Base-by-base conservation (phyloP, 202 grass and related monocot species). In the Zoysia matrella region DNA sequence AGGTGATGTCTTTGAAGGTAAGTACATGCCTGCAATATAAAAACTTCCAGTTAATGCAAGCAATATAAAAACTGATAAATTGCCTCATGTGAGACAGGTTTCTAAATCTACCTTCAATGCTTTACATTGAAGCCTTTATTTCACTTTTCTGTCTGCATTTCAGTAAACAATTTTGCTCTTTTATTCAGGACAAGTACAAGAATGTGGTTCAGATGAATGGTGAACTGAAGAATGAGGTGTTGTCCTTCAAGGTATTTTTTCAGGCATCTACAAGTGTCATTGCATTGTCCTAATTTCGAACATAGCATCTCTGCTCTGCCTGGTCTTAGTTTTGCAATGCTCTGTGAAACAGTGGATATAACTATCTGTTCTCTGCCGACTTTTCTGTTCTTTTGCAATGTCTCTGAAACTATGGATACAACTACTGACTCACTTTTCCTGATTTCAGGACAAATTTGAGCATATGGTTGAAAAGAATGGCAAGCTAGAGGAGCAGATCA, bases 131-230 rank as follows among this genome's bases (percentile, higher is more conserved):
- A 58, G 44, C 52, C 55, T 41, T 60, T 45, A 30, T 65, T 50
- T 47, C 48, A 16, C 11, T 68, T 74, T 73, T 8, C 30, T 77
- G 72, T n/a, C 46, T 84, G 75, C 9, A 74, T 48, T 67, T 69
- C 49, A 46, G 63, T 36, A 69, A 78, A 53, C 12, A 1, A 47
- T 13, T 8, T 52, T 81, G 22, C 13, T 16, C 81, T 84, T 44
- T 67, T 90, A 76, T 86, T 18, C 80, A 97, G 94, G 94, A 86
- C 74, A 93, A 56, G 66, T 89, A 91, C 52, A 81, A 91, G 78
- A 81, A 62, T 50, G 22, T 87, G 80, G 54, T 84, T 80, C 76
- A 84, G 11, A 71, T 69, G 18, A 89, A 81, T 40, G 50, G 53
- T 71, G 85, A 81, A n/a, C 68, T 87, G 43, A 81, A 91, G 80